Evolutionary conservation across 768 basidiomycete genomes (phyloP).

Genomic region (Megacollybia marginata): DNA sequence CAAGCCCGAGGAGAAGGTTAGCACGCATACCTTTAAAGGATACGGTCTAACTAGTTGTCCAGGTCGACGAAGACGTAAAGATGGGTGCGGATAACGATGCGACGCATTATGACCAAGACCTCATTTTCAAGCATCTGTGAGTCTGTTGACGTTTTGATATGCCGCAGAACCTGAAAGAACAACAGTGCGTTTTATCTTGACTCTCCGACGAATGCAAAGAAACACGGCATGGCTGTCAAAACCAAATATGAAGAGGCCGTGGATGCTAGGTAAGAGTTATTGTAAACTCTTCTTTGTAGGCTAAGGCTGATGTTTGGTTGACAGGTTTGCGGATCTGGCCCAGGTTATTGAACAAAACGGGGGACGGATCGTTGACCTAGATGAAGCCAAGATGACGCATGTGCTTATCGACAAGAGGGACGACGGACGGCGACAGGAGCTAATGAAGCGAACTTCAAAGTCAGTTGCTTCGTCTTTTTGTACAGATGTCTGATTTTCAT

Average conservation of each 20-base stretch:
- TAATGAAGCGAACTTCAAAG: constrained; percentile 69
- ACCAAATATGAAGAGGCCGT: constrained; percentile 47
- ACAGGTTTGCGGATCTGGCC: constrained; percentile 49
- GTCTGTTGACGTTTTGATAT: constrained; percentile 16
- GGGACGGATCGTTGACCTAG: constrained; percentile 60
- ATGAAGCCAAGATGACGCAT: constrained; percentile 80
- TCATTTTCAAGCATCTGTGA: constrained; percentile 80
- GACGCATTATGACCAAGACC: constrained; percentile 71
- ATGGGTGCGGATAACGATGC: constrained; percentile 44
- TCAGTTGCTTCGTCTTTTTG: constrained; percentile 24
- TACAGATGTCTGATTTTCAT: constrained; percentile 8
- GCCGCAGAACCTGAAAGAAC: constrained; percentile 2
- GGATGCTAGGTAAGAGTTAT: constrained; percentile 46
- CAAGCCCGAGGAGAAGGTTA: background rate
- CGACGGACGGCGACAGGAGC: constrained; percentile 57
- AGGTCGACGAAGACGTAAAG: constrained; percentile 16
- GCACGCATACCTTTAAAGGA: background rate
- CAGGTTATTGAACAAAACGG: constrained; percentile 59
- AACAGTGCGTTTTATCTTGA: constrained; percentile 85
- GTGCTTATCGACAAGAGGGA: constrained; percentile 81
- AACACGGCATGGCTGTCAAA: constrained; percentile 54
- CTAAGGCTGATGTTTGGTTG: background rate
- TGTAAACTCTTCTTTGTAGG: constrained; percentile 8
- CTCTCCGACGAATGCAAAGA: constrained; percentile 61
- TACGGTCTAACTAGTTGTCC: background rate